phyloP scores from a whole-genome alignment of 306 rosid genomes.

The Albizia julibrissin region DNA sequence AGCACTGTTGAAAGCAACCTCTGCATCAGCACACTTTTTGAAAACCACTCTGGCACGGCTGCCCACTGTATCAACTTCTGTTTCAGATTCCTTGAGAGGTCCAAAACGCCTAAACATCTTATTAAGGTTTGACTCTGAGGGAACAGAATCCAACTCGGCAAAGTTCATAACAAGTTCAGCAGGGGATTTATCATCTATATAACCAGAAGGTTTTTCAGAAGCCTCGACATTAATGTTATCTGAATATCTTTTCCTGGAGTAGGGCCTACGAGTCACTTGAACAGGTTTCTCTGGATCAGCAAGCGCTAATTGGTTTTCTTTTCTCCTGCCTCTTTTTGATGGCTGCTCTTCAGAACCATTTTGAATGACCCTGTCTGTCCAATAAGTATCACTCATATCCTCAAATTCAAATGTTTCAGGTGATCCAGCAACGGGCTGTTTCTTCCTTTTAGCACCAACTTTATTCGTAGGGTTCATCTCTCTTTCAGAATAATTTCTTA shows the following conservation, averaged over 20 bases:
- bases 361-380: conserved; percentile 93
- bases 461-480: conserved; percentile 45
- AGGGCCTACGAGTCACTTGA: conserved; percentile 67
- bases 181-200: conserved; percentile 72
- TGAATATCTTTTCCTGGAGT: conserved; percentile 67
- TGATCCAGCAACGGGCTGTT: conserved; percentile 34
- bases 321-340: conserved; percentile 54
- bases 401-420: conserved; percentile 92
- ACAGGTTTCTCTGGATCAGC: conserved; percentile 58
- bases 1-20: conserved; percentile 84
- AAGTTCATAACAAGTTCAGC: conserved; percentile 91
- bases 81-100: conserved; percentile 83
- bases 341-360: conserved; percentile 82
- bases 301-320: conserved; percentile 48
- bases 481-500: conserved; percentile 43
- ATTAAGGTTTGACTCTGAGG: conserved; percentile 73
- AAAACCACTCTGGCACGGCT: conserved; percentile 95
- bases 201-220: conserved; percentile 68
- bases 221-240: conserved; percentile 40
- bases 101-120: conserved; percentile 93
- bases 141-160: conserved; percentile 80
- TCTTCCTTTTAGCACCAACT: conserved; percentile 67
- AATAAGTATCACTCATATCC: conserved; percentile 91
- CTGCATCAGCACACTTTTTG: conserved; percentile 80
- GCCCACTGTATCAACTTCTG: conserved; percentile 86